phyloP scores from a whole-genome alignment of 106 monocot genomes.

The Allium sativum region DNA sequence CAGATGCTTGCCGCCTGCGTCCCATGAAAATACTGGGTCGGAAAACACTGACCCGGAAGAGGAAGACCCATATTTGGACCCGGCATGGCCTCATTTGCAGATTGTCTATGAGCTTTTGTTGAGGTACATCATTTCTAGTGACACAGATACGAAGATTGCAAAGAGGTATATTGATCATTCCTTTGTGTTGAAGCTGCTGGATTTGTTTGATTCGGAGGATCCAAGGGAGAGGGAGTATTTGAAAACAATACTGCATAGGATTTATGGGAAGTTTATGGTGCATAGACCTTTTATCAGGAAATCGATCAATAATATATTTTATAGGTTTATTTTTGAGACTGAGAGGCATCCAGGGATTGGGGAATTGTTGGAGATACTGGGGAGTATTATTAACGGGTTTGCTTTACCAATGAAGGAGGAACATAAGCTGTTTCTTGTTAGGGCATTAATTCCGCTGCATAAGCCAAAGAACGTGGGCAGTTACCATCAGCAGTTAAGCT shows the following conservation, averaged over 20 bases:
- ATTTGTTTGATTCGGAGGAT: slow-evolving; percentile 39
- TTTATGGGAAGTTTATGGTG: slow-evolving; percentile 47
- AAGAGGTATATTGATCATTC: slow-evolving; percentile 34
- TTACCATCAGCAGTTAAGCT: slow-evolving; percentile 39
- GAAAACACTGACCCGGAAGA: slow-evolving; percentile 42
- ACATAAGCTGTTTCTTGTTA: slow-evolving; percentile 40
- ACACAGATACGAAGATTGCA: slow-evolving; percentile 39
- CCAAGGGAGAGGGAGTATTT: slow-evolving; percentile 40
- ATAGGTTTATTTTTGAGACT: slow-evolving; percentile 39
- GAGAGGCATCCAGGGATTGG: slow-evolving; percentile 31
- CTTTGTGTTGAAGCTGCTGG: slow-evolving; percentile 34
- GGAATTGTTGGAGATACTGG: slow-evolving; percentile 36
- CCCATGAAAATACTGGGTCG: slow-evolving; percentile 36
- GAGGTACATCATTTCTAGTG: slow-evolving; percentile 29
- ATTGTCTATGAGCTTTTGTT: slow-evolving; percentile 51
- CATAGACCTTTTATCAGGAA: slow-evolving; percentile 40
- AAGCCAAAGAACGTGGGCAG: slow-evolving; percentile 28
- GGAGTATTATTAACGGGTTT: slow-evolving; percentile 44
- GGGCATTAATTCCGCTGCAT: slow-evolving; percentile 35
- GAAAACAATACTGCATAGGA: slow-evolving; percentile 35
- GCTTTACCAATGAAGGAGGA: slow-evolving; percentile 48
- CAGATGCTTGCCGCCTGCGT: slow-evolving; percentile 45
- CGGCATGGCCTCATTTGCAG: slow-evolving; percentile 55
- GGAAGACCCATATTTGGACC: slow-evolving; percentile 63
- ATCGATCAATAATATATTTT: slow-evolving; percentile 43